These are phyloP conservation scores for Aspergillus phoenicis DNA, from an alignment of 2,329 filamentous ascomycete species.

Conservation along the genomic window DNA sequence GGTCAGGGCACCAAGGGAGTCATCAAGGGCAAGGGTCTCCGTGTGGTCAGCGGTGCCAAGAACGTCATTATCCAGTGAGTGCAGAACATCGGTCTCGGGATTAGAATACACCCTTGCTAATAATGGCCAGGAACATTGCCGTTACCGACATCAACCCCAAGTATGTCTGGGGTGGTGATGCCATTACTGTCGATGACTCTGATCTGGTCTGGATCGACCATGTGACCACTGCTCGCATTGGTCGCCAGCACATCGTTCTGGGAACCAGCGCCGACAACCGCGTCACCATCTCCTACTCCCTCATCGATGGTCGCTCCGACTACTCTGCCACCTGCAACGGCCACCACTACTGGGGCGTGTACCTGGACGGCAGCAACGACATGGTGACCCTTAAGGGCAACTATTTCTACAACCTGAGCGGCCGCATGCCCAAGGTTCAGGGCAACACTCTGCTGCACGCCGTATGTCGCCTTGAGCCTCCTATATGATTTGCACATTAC, in stretches of 20 bases:
- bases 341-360: constrained; percentile 63
- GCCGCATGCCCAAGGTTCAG: constrained; percentile 60
- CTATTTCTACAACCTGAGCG: constrained; percentile 62
- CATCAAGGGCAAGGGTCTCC: constrained; percentile 61
- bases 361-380: constrained; percentile 59
- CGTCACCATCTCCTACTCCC: constrained; percentile 62
- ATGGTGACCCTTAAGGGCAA: constrained; percentile 62
- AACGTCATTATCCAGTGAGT: constrained; percentile 61
- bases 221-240: constrained; percentile 55
- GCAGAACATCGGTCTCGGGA: neutral
- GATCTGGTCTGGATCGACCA: constrained; percentile 52
- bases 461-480: constrained; percentile 17
- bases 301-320: constrained; percentile 57
- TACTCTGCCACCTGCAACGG: constrained; percentile 62
- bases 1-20: constrained; percentile 57
- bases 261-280: constrained; percentile 57
- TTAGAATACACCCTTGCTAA: neutral
- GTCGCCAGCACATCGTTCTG: constrained; percentile 63
- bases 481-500: neutral
- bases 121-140: constrained; percentile 49
- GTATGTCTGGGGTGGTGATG: constrained; percentile 63
- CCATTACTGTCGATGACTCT: constrained; percentile 54
- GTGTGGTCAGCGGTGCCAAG: constrained; percentile 49
- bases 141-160: constrained; percentile 60
- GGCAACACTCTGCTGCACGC: constrained; percentile 61